Conservation (phyloP, 371 early-diverging fungal genomes). For the Nosema granulosis region DNA sequence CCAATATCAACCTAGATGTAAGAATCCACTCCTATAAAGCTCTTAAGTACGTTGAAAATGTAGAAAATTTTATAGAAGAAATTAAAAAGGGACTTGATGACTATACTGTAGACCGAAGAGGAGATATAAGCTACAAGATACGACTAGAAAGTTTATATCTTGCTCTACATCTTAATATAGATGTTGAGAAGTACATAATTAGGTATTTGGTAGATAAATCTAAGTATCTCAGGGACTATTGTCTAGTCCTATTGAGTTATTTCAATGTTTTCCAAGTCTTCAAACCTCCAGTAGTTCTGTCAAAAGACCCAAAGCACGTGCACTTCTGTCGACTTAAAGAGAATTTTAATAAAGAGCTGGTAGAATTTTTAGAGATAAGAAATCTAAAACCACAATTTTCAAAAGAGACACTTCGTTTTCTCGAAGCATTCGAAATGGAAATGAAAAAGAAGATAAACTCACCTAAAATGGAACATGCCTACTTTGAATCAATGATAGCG, state of each 20-base stretch:
- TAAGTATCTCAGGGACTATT: slow-evolving; percentile 35
- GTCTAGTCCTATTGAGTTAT: not conserved
- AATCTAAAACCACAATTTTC: no score
- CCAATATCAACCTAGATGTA: slow-evolving; percentile 12
- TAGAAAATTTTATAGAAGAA: slow-evolving; percentile 13
- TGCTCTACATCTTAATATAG: not conserved
- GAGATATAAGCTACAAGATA: slow-evolving; percentile 34
- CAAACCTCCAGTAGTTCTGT: no score
- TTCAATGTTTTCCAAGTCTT: not conserved
- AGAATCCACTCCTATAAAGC: slow-evolving; percentile 7
- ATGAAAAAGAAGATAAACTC: no score
- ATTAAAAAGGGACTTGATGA: slow-evolving; percentile 36
- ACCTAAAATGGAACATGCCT: no score
- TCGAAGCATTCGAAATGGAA: no score
- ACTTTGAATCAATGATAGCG: no score
- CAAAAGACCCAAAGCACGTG: no score
- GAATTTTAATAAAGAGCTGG: no score
- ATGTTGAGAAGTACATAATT: slow-evolving; percentile 25
- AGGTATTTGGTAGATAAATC: slow-evolving; percentile 45
- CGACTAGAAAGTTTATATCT: slow-evolving; percentile 19
- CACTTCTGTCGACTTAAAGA: no score
- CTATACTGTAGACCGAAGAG: slow-evolving; percentile 18
- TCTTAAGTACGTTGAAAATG: not conserved
- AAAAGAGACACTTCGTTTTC: no score
- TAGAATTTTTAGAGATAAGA: no score